These are phyloP conservation scores for Jatropha curcas DNA, from an alignment of 345 rosid species.

Conservation along the genomic window DNA sequence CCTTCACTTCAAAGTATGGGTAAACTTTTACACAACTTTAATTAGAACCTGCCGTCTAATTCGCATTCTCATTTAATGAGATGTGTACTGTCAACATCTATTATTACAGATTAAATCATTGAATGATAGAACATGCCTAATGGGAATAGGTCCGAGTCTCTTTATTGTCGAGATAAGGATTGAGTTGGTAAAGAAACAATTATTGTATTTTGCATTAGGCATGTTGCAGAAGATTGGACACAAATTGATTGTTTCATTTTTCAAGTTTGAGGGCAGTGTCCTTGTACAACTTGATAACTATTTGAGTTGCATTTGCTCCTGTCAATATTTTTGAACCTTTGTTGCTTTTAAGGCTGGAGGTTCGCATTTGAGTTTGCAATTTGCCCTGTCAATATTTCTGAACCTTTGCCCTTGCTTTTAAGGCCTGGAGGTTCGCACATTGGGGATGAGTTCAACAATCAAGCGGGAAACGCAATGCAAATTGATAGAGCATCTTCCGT, in stretches of 20 bases:
- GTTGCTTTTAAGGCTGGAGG: slow-evolving; percentile 54
- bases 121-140: not conserved
- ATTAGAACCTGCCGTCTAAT: not conserved
- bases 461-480: slow-evolving; percentile 52
- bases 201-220: too few relatives aligned
- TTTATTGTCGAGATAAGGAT: too few relatives aligned
- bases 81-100: not conserved
- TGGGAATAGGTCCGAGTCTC: not conserved
- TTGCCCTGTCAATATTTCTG: not conserved
- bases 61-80: not conserved
- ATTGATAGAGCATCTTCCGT: slow-evolving; percentile 73
- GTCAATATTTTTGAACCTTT: slow-evolving; percentile 4
- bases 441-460: slow-evolving; percentile 62
- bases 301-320: slow-evolving; percentile 1
- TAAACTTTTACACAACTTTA: not conserved
- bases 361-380: slow-evolving; percentile 48
- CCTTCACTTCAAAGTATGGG: too few relatives aligned
- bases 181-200: too few relatives aligned
- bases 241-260: not conserved
- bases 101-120: not conserved
- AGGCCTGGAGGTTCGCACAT: slow-evolving; percentile 69
- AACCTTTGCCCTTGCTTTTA: slow-evolving; percentile 23
- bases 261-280: not conserved
- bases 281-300: not conserved
- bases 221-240: not conserved